These are phyloP conservation scores for Hypholoma fasciculare DNA, from an alignment of 768 basidiomycete genomes.

Conservation along the genomic window DNA sequence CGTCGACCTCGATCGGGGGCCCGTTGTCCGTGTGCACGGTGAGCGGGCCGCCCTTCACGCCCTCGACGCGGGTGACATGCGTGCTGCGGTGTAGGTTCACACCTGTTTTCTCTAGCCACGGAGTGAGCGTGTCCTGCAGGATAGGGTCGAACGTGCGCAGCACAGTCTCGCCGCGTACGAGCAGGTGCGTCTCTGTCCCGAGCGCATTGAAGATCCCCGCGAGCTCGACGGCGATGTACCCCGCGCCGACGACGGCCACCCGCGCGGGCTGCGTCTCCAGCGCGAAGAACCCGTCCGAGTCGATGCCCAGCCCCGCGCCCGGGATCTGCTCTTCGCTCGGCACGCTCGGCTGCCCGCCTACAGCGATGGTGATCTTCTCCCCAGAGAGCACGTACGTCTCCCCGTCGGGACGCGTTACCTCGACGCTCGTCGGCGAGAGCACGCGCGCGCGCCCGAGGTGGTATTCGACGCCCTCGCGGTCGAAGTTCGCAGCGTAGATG, in stretches of 20 bases:
- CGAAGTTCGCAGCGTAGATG: constrained; percentile 90
- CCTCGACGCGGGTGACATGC: constrained; percentile 75
- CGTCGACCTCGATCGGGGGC: constrained; percentile 81
- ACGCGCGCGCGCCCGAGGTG: constrained; percentile 80
- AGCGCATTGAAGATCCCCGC: constrained; percentile 92
- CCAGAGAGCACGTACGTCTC: constrained; percentile 70
- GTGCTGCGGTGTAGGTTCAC: constrained; percentile 81
- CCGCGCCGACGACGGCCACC: constrained; percentile 93
- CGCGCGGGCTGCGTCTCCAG: constrained; percentile 89
- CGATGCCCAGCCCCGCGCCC: constrained; percentile 87
- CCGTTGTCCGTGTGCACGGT: constrained; percentile 78
- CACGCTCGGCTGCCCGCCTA: constrained; percentile 81
- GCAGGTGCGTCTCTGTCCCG: constrained; percentile 87
- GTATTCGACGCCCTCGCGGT: constrained; percentile 84
- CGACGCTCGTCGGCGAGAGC: constrained; percentile 64
- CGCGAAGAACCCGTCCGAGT: constrained; percentile 96
- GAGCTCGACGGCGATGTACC: constrained; percentile 97
- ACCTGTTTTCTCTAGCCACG: constrained; percentile 96
- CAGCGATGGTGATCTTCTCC: constrained; percentile 81
- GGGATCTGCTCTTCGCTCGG: constrained; percentile 82
- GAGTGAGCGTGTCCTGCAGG: constrained; percentile 79
- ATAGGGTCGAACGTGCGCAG: constrained; percentile 91
- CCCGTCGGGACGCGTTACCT: constrained; percentile 72
- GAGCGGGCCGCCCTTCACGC: constrained; percentile 67
- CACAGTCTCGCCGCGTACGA: constrained; percentile 89